Evolutionary conservation across 768 basidiomycete species (phyloP).

Genomic region (Russula dissimulans): DNA sequence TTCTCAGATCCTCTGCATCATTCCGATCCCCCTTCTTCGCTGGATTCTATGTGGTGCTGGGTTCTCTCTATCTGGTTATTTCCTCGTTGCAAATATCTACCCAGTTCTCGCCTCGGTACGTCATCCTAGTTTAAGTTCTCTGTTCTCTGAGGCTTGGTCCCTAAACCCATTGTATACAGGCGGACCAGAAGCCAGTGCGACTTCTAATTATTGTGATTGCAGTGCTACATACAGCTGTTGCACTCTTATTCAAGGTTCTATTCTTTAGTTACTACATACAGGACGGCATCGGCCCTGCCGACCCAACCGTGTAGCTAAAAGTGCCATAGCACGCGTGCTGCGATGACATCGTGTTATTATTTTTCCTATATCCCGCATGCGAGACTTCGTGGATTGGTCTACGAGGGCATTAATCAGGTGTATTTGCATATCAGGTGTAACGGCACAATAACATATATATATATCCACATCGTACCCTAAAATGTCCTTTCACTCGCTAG

Average conservation of each 20-base stretch:
- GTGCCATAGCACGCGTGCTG: neutral
- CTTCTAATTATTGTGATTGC: constrained; percentile 72
- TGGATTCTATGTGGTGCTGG: constrained; percentile 72
- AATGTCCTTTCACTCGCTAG: neutral
- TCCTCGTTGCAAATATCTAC: constrained; percentile 77
- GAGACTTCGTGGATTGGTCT: neutral
- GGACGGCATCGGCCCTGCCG: constrained; percentile 30
- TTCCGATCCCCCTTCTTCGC: constrained; percentile 72
- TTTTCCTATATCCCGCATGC: neutral
- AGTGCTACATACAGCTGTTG: constrained; percentile 67
- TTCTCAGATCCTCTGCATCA: constrained; percentile 68
- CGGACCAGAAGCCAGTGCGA: constrained; percentile 79
- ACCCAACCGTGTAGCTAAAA: constrained; percentile 27
- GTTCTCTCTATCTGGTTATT: constrained; percentile 77
- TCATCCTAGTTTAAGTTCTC: constrained; percentile 9
- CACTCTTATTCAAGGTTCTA: constrained; percentile 76
- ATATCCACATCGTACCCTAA: neutral
- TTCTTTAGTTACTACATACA: constrained; percentile 57
- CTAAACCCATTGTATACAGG: constrained; percentile 33
- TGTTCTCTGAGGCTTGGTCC: too few species aligned
- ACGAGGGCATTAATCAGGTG: neutral
- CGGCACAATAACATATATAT: neutral
- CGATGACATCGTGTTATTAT: neutral
- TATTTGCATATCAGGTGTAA: neutral
- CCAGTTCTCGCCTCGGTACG: constrained; percentile 79